Base-by-base conservation (phyloP, 495 filamentous ascomycete species). In the Annulohypoxylon stygium region DNA sequence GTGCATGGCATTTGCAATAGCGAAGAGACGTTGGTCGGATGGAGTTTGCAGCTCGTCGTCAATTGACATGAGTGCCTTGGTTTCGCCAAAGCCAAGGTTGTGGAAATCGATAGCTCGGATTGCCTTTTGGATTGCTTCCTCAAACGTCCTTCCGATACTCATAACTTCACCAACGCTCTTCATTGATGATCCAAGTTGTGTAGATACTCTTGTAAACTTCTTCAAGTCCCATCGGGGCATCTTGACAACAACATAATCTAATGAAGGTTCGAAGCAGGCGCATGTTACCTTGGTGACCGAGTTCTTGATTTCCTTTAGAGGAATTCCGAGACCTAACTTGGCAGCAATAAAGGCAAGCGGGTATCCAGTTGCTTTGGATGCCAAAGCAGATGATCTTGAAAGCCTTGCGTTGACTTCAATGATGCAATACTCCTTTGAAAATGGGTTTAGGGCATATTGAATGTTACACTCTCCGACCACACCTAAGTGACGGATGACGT, bases 111-210 rank as follows among this genome's bases (percentile, higher is more conserved):
- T 93, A 23, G 93, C 90, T 34, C 96, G 90, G 75, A 99, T 99
- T 25, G 96, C 96, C 80, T 99, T 99, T 78, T 99, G 96, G 39
- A 99, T 97, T 12, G 96, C 96, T 82, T 99, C 96, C 81, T 99
- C 96, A 67, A 99, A 99, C 0, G 93, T 97, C 70, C 96, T 86
- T 65, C 96, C 96, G 76, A 99, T 98, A 75, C 92, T 94, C 96
- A 99, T 98, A 64, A 99, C 96, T 80, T 99, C 96, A 75, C 96
- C 96, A 50, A 99, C 94, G 86, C 93, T 97, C 92, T 99, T 99
- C 96, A 99, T 99, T 12, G 96, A 98, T 7, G 96, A 98, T 37
- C 92, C 93, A 6, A 99, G 90, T 81, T 94, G 90, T 3, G 94
- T 98, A 7, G 95, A 98, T 18, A 98, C 96, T 63, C 96, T 91